Evolutionary conservation across 129 eudicot species (phyloP).

Genomic region (Arctium minus): DNA sequence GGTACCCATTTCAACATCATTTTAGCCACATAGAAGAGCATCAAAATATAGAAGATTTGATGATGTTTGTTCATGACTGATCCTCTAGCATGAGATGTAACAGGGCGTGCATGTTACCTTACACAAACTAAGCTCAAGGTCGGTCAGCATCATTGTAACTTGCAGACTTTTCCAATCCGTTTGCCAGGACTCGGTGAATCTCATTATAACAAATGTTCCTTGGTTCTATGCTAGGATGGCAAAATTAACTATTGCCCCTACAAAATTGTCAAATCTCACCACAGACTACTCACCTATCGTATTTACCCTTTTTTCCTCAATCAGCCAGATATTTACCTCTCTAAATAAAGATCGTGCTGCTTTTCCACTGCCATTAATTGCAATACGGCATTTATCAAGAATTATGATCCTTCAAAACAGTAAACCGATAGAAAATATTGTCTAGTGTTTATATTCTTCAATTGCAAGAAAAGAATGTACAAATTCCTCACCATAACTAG

Average conservation of each 20-base stretch:
- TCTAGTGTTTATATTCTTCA: slow-evolving; percentile 1
- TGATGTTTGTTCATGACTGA: background rate
- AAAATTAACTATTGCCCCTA: background rate
- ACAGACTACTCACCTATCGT: background rate
- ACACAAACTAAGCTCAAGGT: background rate
- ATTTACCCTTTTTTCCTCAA: background rate
- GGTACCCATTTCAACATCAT: too few species aligned
- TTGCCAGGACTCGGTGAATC: background rate
- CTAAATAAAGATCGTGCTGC: background rate
- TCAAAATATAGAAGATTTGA: too few species aligned
- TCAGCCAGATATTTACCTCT: background rate
- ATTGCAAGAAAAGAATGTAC: background rate
- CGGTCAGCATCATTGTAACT: background rate
- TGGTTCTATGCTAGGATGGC: background rate
- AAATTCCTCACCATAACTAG: background rate
- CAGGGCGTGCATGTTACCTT: background rate
- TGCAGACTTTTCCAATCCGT: background rate
- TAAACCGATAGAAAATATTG: background rate
- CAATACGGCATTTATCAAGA: background rate
- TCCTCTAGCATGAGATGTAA: background rate
- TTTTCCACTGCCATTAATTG: background rate
- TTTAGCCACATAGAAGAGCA: too few species aligned
- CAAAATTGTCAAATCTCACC: background rate
- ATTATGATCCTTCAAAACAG: background rate
- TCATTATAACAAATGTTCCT: background rate